phyloP scores from a whole-genome alignment of 805 yeast species.

The Starmerella etchellsii region DNA sequence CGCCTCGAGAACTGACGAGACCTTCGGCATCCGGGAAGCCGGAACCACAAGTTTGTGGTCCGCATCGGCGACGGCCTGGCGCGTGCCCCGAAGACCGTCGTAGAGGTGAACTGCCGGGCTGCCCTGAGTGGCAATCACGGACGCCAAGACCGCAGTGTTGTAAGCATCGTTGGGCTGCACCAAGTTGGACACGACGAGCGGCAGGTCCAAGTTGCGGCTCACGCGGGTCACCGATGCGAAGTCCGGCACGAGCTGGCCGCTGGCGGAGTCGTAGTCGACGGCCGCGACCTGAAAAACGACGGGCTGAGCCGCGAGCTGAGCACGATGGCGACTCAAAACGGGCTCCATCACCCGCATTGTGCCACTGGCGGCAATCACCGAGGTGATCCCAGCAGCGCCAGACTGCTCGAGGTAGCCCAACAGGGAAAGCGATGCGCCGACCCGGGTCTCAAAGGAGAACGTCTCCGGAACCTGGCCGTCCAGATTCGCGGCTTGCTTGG shows the following conservation, averaged over 20 bases:
- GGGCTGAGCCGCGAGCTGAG: conserved; percentile 1
- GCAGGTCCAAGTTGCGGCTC: conserved; percentile 48
- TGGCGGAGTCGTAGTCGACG: conserved; percentile 47
- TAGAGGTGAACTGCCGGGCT: conserved; percentile 59
- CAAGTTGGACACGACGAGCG: conserved; percentile 52
- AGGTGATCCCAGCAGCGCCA: conserved; percentile 18
- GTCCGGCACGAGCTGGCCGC: conserved; percentile 47
- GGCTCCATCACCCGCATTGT: conserved; percentile 61
- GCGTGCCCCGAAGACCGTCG: conserved; percentile 62
- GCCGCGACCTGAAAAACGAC: conserved; percentile 60
- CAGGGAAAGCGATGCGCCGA: conserved; percentile 72
- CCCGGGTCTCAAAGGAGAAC: conserved; percentile 49
- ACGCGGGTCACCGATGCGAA: conserved; percentile 46
- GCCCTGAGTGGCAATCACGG: conserved; percentile 34
- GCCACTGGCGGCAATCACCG: conserved; percentile 51
- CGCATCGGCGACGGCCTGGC: conserved; percentile 29
- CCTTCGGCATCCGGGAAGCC: conserved; percentile 14
- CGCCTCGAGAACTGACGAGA: conserved; percentile 24
- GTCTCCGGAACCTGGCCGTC: conserved; percentile 48
- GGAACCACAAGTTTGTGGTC: background rate
- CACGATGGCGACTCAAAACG: conserved; percentile 25
- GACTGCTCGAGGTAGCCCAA: conserved; percentile 42
- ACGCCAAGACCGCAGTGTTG: conserved; percentile 40
- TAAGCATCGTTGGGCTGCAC: conserved; percentile 52
- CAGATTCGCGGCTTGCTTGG: conserved; percentile 35